Evolutionary conservation across 768 basidiomycete genomes (phyloP), one percentile per base, ranked within the genome.

Genomic region (Cystofilobasidium ferigula): DNA sequence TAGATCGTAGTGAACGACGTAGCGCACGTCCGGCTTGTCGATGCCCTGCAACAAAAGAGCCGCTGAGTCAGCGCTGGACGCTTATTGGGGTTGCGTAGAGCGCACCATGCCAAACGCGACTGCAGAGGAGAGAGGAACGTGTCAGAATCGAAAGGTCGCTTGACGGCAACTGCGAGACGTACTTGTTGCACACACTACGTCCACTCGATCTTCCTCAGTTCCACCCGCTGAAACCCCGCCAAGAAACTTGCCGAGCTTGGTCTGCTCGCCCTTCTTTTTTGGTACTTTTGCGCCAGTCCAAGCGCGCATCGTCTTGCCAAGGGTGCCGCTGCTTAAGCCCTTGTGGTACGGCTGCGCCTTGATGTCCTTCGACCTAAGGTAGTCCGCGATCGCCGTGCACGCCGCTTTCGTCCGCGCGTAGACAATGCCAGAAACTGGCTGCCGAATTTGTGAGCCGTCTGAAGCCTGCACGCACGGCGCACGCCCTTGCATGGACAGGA

Each of bases 1-100:
- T 22, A 89, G 74, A 74, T 89, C 88, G 69, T 82, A 89, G 71
- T 90, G 88, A 47, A 90, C 83, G 48, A 89, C 82, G 70, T 88
- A 89, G 42, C 87, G 71, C 12, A 88, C 86, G 69, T 88, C 85
- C 24, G 82, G 78, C 76, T 89, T 90, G 73, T 91, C 88, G 53
- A 91, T 89, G 1, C 88, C 88, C 75, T 75, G 45, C 6, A 1
- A 12, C 43, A 64, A 4, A 5, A 13, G 3, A 59, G 45, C 26
- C 10, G 7, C 4, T 26, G 32, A 4, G 24, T 62, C 20, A 51
- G 35, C 61, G 1, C 34, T 20, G 24, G 54, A 54, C 51, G 34
- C 51, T 38, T n/a, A n/a, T n/a, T n/a, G n/a, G n/a, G n/a, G n/a
- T n/a, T n/a, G n/a, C n/a, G 28, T 20, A 12, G 24, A 20, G 20